These are phyloP conservation scores for Fusarium floridanum DNA, from an alignment of 2,329 filamentous ascomycete species.

Conservation along the genomic window DNA sequence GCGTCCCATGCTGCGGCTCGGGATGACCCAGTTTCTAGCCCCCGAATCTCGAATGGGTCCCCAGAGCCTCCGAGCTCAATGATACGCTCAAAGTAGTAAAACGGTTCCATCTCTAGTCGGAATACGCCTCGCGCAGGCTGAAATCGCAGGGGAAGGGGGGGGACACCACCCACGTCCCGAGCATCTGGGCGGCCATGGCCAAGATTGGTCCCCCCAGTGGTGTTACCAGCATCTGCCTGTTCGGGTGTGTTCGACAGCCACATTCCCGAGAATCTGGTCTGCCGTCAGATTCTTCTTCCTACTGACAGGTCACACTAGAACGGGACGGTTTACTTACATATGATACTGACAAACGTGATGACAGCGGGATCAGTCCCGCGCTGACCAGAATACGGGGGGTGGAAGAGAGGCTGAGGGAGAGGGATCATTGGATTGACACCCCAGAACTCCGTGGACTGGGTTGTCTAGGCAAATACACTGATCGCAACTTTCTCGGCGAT, in stretches of 20 bases:
- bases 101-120: neutral
- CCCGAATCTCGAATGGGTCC: constrained; percentile 25
- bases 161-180: constrained; percentile 7
- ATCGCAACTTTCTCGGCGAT: constrained; percentile 16
- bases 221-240: constrained; percentile 27
- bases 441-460: constrained; percentile 3
- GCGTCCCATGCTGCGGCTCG: constrained; percentile 28
- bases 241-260: constrained; percentile 34
- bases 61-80: constrained; percentile 4
- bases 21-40: constrained; percentile 21
- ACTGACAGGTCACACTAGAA: constrained; percentile 27
- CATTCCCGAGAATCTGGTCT: constrained; percentile 38
- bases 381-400: constrained; percentile 34
- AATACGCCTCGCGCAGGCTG: constrained; percentile 19
- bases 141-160: constrained; percentile 19
- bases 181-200: constrained; percentile 18
- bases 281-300: constrained; percentile 40
- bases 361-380: constrained; percentile 34
- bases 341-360: constrained; percentile 30
- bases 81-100: constrained; percentile 10
- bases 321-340: constrained; percentile 10
- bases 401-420: neutral
- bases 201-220: constrained; percentile 21
- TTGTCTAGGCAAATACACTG: constrained; percentile 18
- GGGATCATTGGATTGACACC: constrained; percentile 24